Evolutionary conservation across 768 basidiomycete species (phyloP).

Genomic region (Peribolospora baueri): DNA sequence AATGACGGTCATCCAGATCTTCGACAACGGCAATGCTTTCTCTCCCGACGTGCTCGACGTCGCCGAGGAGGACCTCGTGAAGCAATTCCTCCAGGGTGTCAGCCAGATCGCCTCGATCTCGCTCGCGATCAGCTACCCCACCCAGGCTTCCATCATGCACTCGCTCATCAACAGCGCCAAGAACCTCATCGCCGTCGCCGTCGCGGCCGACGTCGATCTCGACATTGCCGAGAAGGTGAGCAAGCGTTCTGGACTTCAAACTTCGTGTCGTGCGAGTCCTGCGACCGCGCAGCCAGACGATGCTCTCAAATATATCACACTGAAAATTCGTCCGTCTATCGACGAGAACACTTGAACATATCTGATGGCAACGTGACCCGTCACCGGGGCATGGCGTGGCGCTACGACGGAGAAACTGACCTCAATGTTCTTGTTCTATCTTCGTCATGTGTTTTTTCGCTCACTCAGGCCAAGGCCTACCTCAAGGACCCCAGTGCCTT

Average conservation of each 20-base stretch:
- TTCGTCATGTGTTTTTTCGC: slow-evolving; percentile 16
- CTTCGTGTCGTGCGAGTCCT: not conserved
- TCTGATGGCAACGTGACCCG: slow-evolving; percentile 13
- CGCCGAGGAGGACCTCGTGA: slow-evolving; percentile 69
- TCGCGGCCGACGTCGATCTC: slow-evolving; percentile 32
- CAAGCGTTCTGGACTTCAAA: slow-evolving; percentile 6
- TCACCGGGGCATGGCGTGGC: too few relatives aligned
- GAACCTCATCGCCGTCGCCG: slow-evolving; percentile 72
- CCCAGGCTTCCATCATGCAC: slow-evolving; percentile 77
- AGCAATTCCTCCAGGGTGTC: slow-evolving; percentile 76
- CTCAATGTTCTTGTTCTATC: not conserved
- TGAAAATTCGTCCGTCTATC: slow-evolving; percentile 54
- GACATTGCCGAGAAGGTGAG: slow-evolving; percentile 77
- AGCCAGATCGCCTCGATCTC: slow-evolving; percentile 91
- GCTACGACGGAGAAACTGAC: too few relatives aligned
- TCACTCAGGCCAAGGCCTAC: slow-evolving; percentile 45
- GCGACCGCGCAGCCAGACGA: slow-evolving; percentile 19
- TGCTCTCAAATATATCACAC: slow-evolving; percentile 29
- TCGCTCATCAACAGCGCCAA: slow-evolving; percentile 98
- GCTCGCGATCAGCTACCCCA: slow-evolving; percentile 85
- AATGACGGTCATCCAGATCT: slow-evolving; percentile 95
- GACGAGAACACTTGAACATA: not conserved
- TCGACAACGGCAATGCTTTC: slow-evolving; percentile 80
- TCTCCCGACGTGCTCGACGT: slow-evolving; percentile 72
- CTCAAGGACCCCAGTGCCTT: slow-evolving; percentile 98